Conservation (phyloP, 139 green algal species). For the Edaphochlamys debaryana region DNA sequence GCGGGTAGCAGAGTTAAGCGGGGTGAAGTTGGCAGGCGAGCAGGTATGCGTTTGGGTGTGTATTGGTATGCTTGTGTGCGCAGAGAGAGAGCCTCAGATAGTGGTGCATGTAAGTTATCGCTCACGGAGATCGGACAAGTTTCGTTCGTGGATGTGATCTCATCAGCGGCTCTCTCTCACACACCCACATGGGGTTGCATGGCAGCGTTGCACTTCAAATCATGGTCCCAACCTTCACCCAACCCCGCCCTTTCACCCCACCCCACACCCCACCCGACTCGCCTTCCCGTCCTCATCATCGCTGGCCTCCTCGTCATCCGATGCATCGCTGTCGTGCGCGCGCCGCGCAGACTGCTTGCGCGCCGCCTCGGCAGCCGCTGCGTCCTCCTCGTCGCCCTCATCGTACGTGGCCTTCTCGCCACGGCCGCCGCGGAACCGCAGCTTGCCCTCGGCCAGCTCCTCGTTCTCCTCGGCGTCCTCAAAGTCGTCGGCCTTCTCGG, state of each 20-base stretch:
- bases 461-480: slow-evolving; percentile 69
- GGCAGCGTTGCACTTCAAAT: no score
- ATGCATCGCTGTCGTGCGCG: slow-evolving; percentile 48
- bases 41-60: no score
- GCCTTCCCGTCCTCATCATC: no score
- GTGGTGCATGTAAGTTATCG: slow-evolving; percentile 37
- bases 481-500: slow-evolving; percentile 40
- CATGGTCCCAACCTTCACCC: no score
- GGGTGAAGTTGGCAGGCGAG: no score
- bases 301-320: slow-evolving; percentile 47
- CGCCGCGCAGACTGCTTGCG: slow-evolving; percentile 44
- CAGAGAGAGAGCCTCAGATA: no score
- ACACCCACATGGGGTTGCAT: no score
- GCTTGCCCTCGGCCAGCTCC: slow-evolving; percentile 72
- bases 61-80: no score
- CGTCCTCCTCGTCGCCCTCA: slow-evolving; percentile 81
- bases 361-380: slow-evolving; percentile 54
- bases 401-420: slow-evolving; percentile 82
- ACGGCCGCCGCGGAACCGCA: slow-evolving; percentile 64
- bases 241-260: no score
- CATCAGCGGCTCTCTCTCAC: no score
- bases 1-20: no score
- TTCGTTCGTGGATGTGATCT: slow-evolving; percentile 24
- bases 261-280: no score
- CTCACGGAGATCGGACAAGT: background rate